Percentiles rank a stretch among this genome's conserved stretches.
These are phyloP conservation scores for Abrus precatorius DNA, from an alignment of 306 rosid species.

Conservation along the genomic window DNA sequence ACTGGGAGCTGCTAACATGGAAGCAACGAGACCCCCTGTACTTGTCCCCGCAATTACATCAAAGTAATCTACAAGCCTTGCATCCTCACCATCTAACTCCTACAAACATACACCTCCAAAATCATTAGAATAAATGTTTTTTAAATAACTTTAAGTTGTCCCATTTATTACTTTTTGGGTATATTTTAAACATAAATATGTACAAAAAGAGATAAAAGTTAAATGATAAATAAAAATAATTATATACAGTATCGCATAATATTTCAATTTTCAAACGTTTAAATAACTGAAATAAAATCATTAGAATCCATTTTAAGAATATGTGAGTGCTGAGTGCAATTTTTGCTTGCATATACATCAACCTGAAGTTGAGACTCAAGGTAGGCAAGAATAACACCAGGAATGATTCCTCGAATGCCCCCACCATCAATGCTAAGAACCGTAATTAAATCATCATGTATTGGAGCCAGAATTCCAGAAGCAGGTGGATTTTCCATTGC, in stretches of 20 bases:
- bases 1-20: conserved; percentile 52
- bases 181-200: too few relatives aligned
- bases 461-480: neutral
- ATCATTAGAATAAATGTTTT: neutral
- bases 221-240: too few relatives aligned
- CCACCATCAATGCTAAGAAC: conserved; percentile 60
- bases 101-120: neutral
- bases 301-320: neutral
- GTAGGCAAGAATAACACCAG: conserved; percentile 50
- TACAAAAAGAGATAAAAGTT: too few relatives aligned
- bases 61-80: conserved; percentile 54
- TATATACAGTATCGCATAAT: too few relatives aligned
- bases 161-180: too few relatives aligned
- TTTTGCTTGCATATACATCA: neutral
- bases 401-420: conserved; percentile 59
- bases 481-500: conserved; percentile 29
- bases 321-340: neutral
- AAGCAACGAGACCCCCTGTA: conserved; percentile 49
- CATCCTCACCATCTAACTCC: conserved; percentile 46
- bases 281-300: too few relatives aligned
- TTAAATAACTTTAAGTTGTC: too few relatives aligned
- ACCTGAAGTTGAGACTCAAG: conserved; percentile 59
- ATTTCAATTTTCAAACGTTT: too few relatives aligned
- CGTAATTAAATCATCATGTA: conserved; percentile 22
- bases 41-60: conserved; percentile 58